Percentiles rank a stretch among this genome's conserved stretches.
Evolutionary conservation across 108 stramenopile species (phyloP).

Genomic region (Pseudonitzschia multiseries): DNA sequence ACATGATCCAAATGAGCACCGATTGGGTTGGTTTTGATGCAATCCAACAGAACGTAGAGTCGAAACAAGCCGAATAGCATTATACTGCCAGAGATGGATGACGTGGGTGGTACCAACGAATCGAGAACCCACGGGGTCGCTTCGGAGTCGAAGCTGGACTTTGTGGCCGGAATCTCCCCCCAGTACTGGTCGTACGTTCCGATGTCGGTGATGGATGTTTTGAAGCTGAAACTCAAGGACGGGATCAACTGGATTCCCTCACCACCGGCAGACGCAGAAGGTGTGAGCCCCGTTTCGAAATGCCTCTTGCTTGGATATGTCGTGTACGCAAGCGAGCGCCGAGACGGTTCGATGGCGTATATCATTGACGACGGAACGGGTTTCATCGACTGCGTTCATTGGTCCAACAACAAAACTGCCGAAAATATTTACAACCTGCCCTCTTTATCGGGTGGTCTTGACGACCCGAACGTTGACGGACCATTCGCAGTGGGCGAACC

Average conservation of each 20-base stretch:
- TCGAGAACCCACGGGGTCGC: too few species aligned
- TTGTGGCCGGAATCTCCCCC: conserved; percentile 71
- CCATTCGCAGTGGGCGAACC: conserved; percentile 48
- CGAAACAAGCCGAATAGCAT: too few species aligned
- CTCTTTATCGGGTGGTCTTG: conserved; percentile 7
- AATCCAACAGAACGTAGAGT: too few species aligned
- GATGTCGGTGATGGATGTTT: conserved; percentile 57
- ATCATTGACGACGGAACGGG: conserved; percentile 89
- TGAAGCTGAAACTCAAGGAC: conserved; percentile 51
- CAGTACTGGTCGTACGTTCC: conserved; percentile 80
- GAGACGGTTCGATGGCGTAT: conserved; percentile 51
- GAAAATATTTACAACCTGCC: conserved; percentile 33
- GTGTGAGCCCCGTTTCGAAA: conserved; percentile 57
- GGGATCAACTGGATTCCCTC: conserved; percentile 63
- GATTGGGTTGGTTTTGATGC: too few species aligned
- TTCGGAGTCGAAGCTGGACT: conserved; percentile 1
- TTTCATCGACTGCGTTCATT: conserved; percentile 67
- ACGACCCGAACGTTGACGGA: background rate
- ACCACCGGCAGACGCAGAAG: background rate
- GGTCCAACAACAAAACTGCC: conserved; percentile 24
- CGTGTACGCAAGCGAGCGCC: conserved; percentile 47
- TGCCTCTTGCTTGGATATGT: conserved; percentile 65
- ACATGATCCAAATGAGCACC: too few species aligned
- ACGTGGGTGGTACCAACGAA: too few species aligned
- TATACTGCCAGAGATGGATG: too few species aligned